A percentile compares a stretch with the other conserved stretches of the same genome.
phyloP scores from a whole-genome alignment of 2,329 filamentous ascomycete genomes.

The Westerdykella aurantiaca region DNA sequence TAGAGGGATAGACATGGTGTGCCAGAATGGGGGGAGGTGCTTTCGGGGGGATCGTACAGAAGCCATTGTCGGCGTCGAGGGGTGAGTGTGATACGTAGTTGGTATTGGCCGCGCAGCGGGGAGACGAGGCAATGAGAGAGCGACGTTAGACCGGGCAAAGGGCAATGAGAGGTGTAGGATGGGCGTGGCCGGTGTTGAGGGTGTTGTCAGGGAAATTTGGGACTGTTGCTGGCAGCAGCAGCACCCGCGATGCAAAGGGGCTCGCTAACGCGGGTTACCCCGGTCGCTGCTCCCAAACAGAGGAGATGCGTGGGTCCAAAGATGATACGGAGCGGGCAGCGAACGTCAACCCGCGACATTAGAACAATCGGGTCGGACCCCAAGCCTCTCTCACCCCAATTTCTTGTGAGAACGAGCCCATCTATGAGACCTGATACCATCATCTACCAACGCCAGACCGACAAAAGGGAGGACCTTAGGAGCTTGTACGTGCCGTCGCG shows the following conservation, averaged over 20 bases:
- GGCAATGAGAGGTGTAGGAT: slow-evolving; percentile 9
- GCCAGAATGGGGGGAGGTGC: slow-evolving; percentile 17
- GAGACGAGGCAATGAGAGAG: slow-evolving; percentile 11
- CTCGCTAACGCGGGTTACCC: slow-evolving; percentile 31
- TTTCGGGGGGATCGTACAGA: slow-evolving; percentile 29
- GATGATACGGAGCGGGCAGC: slow-evolving; percentile 9
- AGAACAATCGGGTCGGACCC: too few species aligned
- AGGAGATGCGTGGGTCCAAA: slow-evolving; percentile 7
- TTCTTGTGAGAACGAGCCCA: too few species aligned
- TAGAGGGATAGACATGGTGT: slow-evolving; percentile 13
- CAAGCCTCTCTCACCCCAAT: too few species aligned
- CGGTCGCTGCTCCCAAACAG: slow-evolving; percentile 25
- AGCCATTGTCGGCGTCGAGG: slow-evolving; percentile 29
- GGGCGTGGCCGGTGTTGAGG: slow-evolving; percentile 19
- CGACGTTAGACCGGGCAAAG: slow-evolving; percentile 1
- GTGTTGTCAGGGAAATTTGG: slow-evolving; percentile 37
- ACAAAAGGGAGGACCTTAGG: too few species aligned
- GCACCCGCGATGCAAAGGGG: slow-evolving; percentile 36
- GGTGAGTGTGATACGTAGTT: slow-evolving; percentile 16
- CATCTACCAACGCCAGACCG: too few species aligned
- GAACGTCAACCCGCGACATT: too few species aligned
- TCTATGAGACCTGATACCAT: too few species aligned
- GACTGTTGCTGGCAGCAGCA: slow-evolving; percentile 35
- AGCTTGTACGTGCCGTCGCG: too few species aligned
- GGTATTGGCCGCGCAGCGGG: slow-evolving; percentile 15